Conservation (phyloP, 352 stramenopile species). For the Saprolegnia diclina region DNA sequence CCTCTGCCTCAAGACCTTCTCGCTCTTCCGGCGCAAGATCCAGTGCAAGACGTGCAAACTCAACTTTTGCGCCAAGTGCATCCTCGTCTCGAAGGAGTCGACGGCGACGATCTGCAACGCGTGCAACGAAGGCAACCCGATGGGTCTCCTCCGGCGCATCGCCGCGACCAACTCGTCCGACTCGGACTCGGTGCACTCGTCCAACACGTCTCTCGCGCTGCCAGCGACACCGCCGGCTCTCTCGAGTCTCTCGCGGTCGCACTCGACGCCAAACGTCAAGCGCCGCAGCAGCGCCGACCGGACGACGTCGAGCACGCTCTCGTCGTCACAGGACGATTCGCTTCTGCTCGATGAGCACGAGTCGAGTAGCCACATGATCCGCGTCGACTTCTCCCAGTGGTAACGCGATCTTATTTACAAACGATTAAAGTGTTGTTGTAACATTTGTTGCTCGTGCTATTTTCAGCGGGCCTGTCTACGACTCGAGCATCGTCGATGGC, state of each 20-base stretch:
- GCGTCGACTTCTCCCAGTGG: neutral
- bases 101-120: slow-evolving; percentile 1
- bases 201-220: neutral
- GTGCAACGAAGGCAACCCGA: slow-evolving; percentile 12
- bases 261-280: neutral
- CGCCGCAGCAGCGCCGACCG: neutral
- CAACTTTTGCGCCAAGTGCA: slow-evolving; percentile 20
- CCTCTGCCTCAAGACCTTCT: slow-evolving; percentile 12
- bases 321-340: neutral
- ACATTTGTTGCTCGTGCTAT: neutral
- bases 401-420: slow-evolving; percentile 8
- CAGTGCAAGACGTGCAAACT: slow-evolving; percentile 21
- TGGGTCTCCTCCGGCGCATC: slow-evolving; percentile 2
- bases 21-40: neutral
- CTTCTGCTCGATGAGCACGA: neutral
- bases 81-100: neutral
- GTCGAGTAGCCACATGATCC: neutral
- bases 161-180: slow-evolving; percentile 5
- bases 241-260: neutral
- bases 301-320: neutral
- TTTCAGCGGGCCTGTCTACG: neutral
- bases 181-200: slow-evolving; percentile 8
- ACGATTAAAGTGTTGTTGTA: neutral
- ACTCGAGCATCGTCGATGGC: neutral
- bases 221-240: neutral